Percentiles rank a stretch among this genome's conserved stretches.
phyloP scores from a whole-genome alignment of 2,329 filamentous ascomycete species.

The Scedosporium dehoogii region DNA sequence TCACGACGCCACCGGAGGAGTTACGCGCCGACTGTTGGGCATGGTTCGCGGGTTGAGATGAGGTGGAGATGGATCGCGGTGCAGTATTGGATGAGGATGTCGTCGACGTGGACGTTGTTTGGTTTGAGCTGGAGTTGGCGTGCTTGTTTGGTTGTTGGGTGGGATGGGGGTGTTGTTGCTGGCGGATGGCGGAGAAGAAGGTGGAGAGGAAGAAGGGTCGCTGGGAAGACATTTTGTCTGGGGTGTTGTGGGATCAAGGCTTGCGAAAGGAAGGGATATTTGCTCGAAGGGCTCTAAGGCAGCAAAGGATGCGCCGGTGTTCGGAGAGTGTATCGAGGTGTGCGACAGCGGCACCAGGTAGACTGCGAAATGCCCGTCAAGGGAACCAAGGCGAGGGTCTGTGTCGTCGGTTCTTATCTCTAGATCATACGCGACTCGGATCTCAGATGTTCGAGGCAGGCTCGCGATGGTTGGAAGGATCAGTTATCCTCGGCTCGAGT shows the following conservation, averaged over 20 bases:
- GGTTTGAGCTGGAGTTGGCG: constrained; percentile 13
- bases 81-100: constrained; percentile 15
- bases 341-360: neutral
- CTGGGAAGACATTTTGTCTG: constrained; percentile 36
- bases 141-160: constrained; percentile 26
- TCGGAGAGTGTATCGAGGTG: no score
- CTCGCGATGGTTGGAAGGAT: neutral
- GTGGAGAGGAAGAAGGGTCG: constrained; percentile 46
- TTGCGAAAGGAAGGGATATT: neutral
- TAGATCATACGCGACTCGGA: neutral
- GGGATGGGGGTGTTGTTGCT: constrained; percentile 28
- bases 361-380: neutral
- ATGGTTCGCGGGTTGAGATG: constrained; percentile 3
- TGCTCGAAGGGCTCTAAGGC: neutral
- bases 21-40: constrained; percentile 7
- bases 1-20: constrained; percentile 13
- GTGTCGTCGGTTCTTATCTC: neutral
- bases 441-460: neutral
- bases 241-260: neutral
- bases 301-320: no score
- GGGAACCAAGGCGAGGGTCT: neutral
- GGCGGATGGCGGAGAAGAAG: constrained; percentile 46
- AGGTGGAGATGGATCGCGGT: constrained; percentile 7
- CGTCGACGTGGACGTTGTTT: constrained; percentile 11
- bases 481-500: neutral